phyloP scores from a whole-genome alignment of 2,329 filamentous ascomycete species.

The Cordyceps pruinosa region DNA sequence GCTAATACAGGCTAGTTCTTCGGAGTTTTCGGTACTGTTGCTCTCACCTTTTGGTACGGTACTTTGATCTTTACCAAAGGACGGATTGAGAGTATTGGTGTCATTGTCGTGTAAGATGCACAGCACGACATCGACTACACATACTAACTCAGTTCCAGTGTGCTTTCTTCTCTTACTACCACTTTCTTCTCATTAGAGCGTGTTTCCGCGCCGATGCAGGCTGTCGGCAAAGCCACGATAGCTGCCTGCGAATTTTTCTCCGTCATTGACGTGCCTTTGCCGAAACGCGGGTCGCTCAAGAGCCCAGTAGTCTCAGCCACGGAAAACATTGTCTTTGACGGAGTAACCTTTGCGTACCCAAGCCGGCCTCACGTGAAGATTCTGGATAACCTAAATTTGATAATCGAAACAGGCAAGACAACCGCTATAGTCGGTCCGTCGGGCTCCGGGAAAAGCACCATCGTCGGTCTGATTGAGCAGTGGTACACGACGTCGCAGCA shows the following conservation, averaged over 20 bases:
- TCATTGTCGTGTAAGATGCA: constrained; percentile 49
- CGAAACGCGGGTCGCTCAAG: constrained; percentile 28
- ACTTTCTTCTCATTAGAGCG: constrained; percentile 50
- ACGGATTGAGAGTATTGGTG: constrained; percentile 43
- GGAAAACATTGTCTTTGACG: constrained; percentile 42
- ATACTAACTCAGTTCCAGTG: constrained; percentile 21
- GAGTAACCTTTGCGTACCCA: constrained; percentile 69
- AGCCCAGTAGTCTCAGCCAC: constrained; percentile 31
- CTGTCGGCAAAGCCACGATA: constrained; percentile 49
- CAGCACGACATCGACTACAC: no score
- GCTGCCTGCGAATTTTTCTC: constrained; percentile 52
- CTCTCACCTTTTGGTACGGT: constrained; percentile 57
- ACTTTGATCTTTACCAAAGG: constrained; percentile 42
- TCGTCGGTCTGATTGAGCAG: constrained; percentile 62
- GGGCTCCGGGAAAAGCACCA: constrained; percentile 67
- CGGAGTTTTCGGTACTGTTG: constrained; percentile 44
- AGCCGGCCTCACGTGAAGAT: constrained; percentile 57
- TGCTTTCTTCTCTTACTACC: constrained; percentile 53
- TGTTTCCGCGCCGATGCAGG: constrained; percentile 51
- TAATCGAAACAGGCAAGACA: constrained; percentile 56
- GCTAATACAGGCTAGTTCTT: no score
- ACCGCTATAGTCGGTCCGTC: constrained; percentile 70
- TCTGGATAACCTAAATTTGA: constrained; percentile 51
- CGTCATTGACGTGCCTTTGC: constrained; percentile 43
- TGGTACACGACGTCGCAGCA: constrained; percentile 61